Conservation (phyloP, 768 basidiomycete species). For the Mycena vulgaris region DNA sequence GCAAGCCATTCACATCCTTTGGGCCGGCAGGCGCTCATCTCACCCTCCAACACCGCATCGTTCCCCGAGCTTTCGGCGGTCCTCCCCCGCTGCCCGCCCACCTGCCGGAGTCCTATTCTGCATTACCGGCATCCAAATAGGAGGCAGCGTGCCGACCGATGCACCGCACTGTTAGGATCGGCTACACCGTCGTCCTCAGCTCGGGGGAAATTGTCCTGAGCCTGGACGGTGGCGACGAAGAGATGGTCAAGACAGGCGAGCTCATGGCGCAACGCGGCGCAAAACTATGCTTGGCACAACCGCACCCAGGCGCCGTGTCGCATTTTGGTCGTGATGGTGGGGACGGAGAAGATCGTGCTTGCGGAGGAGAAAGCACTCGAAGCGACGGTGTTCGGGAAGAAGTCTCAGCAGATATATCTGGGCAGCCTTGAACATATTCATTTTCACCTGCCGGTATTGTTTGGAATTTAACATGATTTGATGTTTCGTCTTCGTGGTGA, state of each 20-base stretch:
- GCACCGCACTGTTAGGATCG: constrained; percentile 36
- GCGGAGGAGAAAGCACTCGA: constrained; percentile 26
- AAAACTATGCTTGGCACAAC: constrained; percentile 33
- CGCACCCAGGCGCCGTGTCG: constrained; percentile 29
- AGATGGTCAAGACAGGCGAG: constrained; percentile 30
- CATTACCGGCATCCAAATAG: constrained; percentile 17
- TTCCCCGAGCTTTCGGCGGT: constrained; percentile 18
- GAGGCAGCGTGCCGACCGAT: constrained; percentile 31
- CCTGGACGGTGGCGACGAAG: constrained; percentile 29
- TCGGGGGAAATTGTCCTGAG: constrained; percentile 33
- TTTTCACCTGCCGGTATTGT: too few relatives aligned
- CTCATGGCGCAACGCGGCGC: constrained; percentile 32
- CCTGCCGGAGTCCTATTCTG: constrained; percentile 27
- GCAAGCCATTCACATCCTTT: constrained; percentile 16
- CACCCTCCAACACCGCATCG: constrained; percentile 26
- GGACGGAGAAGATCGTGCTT: constrained; percentile 31
- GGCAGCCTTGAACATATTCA: too few relatives aligned
- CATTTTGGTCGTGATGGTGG: constrained; percentile 22
- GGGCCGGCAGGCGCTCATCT: constrained; percentile 4
- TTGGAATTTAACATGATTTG: too few relatives aligned
- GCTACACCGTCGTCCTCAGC: constrained; percentile 35
- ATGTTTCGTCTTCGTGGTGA: too few relatives aligned
- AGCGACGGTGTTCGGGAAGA: constrained; percentile 30
- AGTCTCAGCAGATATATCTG: constrained; percentile 13
- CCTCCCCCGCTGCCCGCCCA: constrained; percentile 26